Conservation (phyloP, 169 alveolate genomes). For the Neospora caninum region DNA sequence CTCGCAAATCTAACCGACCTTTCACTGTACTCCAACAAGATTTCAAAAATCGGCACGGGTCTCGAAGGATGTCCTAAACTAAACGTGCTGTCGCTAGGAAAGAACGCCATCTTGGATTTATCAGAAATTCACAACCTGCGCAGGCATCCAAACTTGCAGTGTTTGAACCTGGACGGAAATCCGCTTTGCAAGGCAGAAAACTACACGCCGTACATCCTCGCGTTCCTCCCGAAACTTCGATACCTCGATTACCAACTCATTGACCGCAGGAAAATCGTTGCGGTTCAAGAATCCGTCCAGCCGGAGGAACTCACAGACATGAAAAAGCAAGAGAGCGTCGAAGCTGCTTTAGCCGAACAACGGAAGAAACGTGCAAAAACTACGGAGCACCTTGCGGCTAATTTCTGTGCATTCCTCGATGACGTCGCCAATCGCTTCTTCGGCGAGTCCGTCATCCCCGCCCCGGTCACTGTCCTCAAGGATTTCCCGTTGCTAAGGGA, state of each 20-base stretch:
- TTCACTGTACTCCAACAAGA: conserved; percentile 77
- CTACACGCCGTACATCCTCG: conserved; percentile 30
- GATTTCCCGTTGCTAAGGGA: not conserved
- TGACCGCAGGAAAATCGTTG: conserved; percentile 28
- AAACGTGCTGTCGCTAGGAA: conserved; percentile 81
- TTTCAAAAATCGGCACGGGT: conserved; percentile 70
- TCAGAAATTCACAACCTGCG: not conserved
- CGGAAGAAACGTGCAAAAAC: not conserved
- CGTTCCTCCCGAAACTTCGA: conserved; percentile 26
- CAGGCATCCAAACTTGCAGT: conserved; percentile 13
- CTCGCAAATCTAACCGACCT: conserved; percentile 79
- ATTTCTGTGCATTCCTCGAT: not conserved
- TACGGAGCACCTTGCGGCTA: not conserved
- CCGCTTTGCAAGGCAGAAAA: not conserved
- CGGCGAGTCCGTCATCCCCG: conserved; percentile 3
- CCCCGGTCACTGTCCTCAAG: not conserved
- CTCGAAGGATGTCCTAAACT: conserved; percentile 76
- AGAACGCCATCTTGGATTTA: conserved; percentile 70
- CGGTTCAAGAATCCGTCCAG: not conserved
- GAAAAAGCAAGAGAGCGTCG: not conserved
- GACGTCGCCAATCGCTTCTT: not conserved
- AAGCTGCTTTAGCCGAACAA: not conserved
- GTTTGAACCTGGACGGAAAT: conserved; percentile 46
- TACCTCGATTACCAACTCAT: conserved; percentile 50
- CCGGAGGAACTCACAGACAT: not conserved